Evolutionary conservation across 2,329 filamentous ascomycete genomes (phyloP), one percentile per base, ranked within the genome.

Genomic region (Talaromyces albobiverticillius): DNA sequence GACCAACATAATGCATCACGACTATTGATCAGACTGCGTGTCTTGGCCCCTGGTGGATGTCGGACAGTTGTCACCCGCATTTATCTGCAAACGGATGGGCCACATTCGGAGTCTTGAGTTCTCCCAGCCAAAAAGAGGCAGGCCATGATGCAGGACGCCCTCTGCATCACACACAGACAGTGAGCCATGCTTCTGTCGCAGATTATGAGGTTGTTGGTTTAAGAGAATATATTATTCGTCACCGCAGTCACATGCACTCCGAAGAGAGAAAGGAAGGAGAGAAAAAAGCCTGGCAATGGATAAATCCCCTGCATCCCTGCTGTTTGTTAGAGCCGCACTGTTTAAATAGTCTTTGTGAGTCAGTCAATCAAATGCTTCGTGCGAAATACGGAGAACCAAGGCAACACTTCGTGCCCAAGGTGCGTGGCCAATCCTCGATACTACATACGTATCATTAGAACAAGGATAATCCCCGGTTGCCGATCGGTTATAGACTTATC

Each of bases 1-100:
- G 22, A 11, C 23, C 16, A 22, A 16, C 47, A 41, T 20, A 13
- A 50, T n/a, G 47, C 40, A 3, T 11, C 47, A 2, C 6, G 34
- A 46, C 50, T 52, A 52, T 46, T 52, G 49, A 51, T 26, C 32
- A 11, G n/a, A 10, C 16, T 51, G 31, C 50, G 45, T 52, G 41
- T n/a, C 2, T 52, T 40, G 29, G 41, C 36, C 18, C 11, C 20
- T 52, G 41, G 32, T 46, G 40, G 31, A 43, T 40, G 22, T 47
- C 20, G 48, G 25, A 55, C 48, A 51, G 40, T 41, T 38, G 53
- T 47, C 53, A 51, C 46, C 36, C 38, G 42, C 53, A 51, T 38
- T 25, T 20, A 13, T 20, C 41, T 45, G 41, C 31, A 52, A n/a
- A 32, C 16, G 43, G 43, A n/a, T 34, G 9, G 9, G 16, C 23